Evolutionary conservation across 352 stramenopile genomes (phyloP).

Genomic region (Pythium oligandrum): DNA sequence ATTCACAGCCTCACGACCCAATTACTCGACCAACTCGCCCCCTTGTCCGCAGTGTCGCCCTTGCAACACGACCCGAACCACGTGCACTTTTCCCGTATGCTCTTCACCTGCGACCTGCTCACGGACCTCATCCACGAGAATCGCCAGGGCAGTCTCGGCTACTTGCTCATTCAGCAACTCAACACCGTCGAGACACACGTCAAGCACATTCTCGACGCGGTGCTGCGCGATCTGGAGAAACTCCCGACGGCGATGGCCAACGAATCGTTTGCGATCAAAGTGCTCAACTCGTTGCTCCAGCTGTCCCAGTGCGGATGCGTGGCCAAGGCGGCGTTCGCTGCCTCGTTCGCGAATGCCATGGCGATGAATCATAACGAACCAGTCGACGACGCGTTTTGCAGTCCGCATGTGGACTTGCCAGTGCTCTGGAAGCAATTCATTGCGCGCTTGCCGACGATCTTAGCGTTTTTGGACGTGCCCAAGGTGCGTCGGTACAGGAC

Average conservation of each 20-base stretch:
- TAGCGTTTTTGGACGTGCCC: constrained; percentile 29
- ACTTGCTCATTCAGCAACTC: constrained; percentile 36
- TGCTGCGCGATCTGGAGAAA: constrained; percentile 31
- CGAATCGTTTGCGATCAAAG: constrained; percentile 68
- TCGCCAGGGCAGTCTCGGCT: constrained; percentile 50
- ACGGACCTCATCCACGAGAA: constrained; percentile 76
- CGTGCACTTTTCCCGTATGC: constrained; percentile 57
- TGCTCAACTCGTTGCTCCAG: constrained; percentile 75
- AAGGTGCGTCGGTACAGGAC: constrained; percentile 37
- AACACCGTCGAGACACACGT: constrained; percentile 26
- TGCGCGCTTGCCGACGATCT: constrained; percentile 28
- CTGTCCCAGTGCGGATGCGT: constrained; percentile 69
- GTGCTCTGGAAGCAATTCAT: constrained; percentile 67
- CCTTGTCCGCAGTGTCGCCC: constrained; percentile 4
- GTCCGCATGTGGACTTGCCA: constrained; percentile 49
- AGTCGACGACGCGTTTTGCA: constrained; percentile 20
- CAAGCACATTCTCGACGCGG: constrained; percentile 36
- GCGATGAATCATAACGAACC: constrained; percentile 2
- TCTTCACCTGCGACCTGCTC: constrained; percentile 75
- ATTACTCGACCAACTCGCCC: constrained; percentile 53
- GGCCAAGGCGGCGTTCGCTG: constrained; percentile 39
- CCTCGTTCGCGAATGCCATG: constrained; percentile 10
- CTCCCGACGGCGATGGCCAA: constrained; percentile 65
- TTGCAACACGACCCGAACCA: constrained; percentile 29
- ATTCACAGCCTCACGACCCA: constrained; percentile 27